A percentile compares a stretch with the other conserved stretches of the same genome.
phyloP scores from a whole-genome alignment of 352 stramenopile genomes.

The Phytophthora litchii region DNA sequence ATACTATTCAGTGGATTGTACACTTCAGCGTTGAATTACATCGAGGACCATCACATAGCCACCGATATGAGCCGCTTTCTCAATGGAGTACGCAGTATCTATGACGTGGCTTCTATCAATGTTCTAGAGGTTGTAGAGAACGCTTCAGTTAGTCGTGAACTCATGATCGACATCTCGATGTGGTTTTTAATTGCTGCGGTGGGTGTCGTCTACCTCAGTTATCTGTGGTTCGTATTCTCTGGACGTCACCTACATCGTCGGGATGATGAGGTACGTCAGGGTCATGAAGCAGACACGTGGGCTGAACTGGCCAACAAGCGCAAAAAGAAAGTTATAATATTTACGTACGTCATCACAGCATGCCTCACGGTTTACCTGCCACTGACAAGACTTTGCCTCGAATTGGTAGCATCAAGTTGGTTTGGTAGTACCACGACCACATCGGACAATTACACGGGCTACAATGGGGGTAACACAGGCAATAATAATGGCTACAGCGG shows the following conservation, averaged over 20 bases:
- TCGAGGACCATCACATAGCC: slow-evolving; percentile 24
- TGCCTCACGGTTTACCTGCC: slow-evolving; percentile 56
- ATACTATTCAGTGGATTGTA: slow-evolving; percentile 55
- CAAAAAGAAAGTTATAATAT: slow-evolving; percentile 38
- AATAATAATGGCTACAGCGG: too few relatives aligned
- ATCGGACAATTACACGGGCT: too few relatives aligned
- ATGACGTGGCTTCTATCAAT: slow-evolving; percentile 41
- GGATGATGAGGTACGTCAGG: slow-evolving; percentile 51
- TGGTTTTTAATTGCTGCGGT: slow-evolving; percentile 33
- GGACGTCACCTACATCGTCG: slow-evolving; percentile 42
- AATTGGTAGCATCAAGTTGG: too few relatives aligned
- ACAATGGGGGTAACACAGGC: too few relatives aligned
- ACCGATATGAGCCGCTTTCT: slow-evolving; percentile 20
- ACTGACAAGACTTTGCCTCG: too few relatives aligned
- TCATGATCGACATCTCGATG: slow-evolving; percentile 32
- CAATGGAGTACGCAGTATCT: slow-evolving; percentile 22
- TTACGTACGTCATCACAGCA: slow-evolving; percentile 47
- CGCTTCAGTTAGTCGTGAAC: slow-evolving; percentile 10
- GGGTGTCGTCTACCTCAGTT: slow-evolving; percentile 35
- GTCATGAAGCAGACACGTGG: slow-evolving; percentile 48
- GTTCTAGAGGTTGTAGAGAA: slow-evolving; percentile 11
- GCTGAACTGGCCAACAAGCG: slow-evolving; percentile 39
- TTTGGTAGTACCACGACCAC: too few relatives aligned
- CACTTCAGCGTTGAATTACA: slow-evolving; percentile 27
- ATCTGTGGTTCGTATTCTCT: slow-evolving; percentile 49